Conservation (phyloP, 2,329 filamentous ascomycete genomes). For the Phialemoniopsis sp. region DNA sequence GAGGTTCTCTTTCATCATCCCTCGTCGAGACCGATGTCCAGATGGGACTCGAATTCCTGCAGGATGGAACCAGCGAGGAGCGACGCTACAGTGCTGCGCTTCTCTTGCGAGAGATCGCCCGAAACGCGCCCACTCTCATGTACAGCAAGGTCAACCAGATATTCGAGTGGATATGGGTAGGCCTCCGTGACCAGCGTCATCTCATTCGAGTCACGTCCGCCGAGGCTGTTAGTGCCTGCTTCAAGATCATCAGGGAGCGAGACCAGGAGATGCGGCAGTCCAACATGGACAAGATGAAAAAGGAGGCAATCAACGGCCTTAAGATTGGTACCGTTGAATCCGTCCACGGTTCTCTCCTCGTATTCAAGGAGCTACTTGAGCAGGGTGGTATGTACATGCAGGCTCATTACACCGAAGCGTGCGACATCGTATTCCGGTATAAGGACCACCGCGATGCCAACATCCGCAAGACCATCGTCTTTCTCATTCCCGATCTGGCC, state of each 20-base stretch:
- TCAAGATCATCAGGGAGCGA: conserved; percentile 90
- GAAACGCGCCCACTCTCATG: conserved; percentile 90
- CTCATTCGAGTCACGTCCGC: conserved; percentile 89
- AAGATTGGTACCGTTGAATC: conserved; percentile 78
- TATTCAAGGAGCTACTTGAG: conserved; percentile 86
- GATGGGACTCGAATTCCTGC: conserved; percentile 92
- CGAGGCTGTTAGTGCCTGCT: conserved; percentile 90
- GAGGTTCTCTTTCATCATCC: conserved; percentile 90
- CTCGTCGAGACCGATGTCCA: conserved; percentile 96
- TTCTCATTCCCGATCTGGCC: conserved; percentile 87
- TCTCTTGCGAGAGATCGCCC: conserved; percentile 82
- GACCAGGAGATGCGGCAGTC: conserved; percentile 82
- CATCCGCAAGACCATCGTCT: conserved; percentile 84
- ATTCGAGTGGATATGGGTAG: conserved; percentile 95
- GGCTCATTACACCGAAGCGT: conserved; percentile 84
- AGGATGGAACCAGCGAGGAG: conserved; percentile 91
- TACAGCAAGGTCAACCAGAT: conserved; percentile 95
- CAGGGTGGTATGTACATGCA: conserved; percentile 99
- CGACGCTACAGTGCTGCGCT: conserved; percentile 90
- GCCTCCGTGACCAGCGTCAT: conserved; percentile 82
- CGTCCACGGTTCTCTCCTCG: conserved; percentile 89
- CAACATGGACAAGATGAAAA: conserved; percentile 89
- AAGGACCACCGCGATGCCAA: conserved; percentile 89
- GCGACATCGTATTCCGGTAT: conserved; percentile 86
- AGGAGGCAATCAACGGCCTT: conserved; percentile 77